phyloP scores from a whole-genome alignment of 495 filamentous ascomycete genomes.

The Parathielavia appendiculata region DNA sequence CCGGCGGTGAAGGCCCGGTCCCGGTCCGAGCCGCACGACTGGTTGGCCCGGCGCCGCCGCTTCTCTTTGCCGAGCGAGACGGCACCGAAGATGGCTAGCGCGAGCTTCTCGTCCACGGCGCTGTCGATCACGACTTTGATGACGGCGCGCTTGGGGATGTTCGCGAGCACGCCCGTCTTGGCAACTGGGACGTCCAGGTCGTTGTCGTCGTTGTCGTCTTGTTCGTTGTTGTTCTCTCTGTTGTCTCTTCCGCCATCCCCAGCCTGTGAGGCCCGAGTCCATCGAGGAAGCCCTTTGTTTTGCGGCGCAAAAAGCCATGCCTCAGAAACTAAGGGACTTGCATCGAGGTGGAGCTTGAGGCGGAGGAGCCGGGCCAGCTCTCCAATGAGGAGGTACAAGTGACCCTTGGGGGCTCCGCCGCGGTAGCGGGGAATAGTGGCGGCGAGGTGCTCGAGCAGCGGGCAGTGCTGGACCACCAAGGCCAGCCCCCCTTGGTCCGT shows the following conservation, averaged over 20 bases:
- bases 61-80: not conserved
- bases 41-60: too few species aligned
- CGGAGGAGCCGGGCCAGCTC: not conserved
- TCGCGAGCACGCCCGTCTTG: not conserved
- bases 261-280: too few species aligned
- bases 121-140: not conserved
- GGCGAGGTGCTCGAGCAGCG: not conserved
- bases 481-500: not conserved
- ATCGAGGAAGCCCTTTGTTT: not conserved
- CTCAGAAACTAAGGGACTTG: not conserved
- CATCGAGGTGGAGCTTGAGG: not conserved
- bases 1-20: not conserved
- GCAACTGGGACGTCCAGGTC: not conserved
- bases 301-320: too few species aligned
- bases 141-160: not conserved
- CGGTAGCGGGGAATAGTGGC: not conserved
- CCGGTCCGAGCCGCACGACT: too few species aligned
- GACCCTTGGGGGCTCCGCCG: not conserved
- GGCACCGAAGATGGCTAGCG: not conserved
- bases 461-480: not conserved
- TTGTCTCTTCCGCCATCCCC: too few species aligned
- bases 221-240: too few species aligned
- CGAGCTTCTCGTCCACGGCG: not conserved
- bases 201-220: not conserved
- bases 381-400: not conserved